These are phyloP conservation scores for Fremontodendron californicum DNA, from an alignment of 345 rosid species.

Conservation along the genomic window DNA sequence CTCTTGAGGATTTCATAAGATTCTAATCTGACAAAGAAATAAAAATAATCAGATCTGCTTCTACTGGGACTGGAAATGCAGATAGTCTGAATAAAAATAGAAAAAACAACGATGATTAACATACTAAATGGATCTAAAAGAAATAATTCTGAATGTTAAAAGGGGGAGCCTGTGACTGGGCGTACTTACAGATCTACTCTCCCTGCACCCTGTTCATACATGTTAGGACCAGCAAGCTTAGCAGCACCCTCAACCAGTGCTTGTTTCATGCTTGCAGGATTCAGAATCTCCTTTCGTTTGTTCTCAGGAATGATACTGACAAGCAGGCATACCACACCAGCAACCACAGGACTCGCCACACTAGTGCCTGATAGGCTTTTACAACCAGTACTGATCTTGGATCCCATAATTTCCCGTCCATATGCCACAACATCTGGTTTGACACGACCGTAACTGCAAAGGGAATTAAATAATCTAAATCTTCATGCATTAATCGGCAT, in stretches of 20 bases:
- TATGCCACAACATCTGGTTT: constrained; percentile 98
- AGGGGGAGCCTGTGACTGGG: background rate
- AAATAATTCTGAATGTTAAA: constrained; percentile 10
- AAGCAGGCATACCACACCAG: constrained; percentile 95
- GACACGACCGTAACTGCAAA: constrained; percentile 84
- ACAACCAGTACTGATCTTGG: constrained; percentile 96
- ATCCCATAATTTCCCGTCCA: constrained; percentile 96
- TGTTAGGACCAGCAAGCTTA: constrained; percentile 89
- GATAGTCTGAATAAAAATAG: constrained; percentile 7
- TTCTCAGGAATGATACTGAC: constrained; percentile 80
- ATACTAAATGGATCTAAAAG: background rate
- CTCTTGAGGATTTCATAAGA: constrained; percentile 88
- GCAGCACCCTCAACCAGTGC: constrained; percentile 99
- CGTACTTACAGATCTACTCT: constrained; percentile 88
- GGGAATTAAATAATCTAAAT: background rate
- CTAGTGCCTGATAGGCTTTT: constrained; percentile 98
- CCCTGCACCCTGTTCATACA: constrained; percentile 99
- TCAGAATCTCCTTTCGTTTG: constrained; percentile 59
- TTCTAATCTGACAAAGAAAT: constrained; percentile 75
- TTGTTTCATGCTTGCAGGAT: constrained; percentile 99
- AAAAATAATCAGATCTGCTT: constrained; percentile 28
- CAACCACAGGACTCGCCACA: constrained; percentile 99
- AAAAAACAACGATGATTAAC: background rate
- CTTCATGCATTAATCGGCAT: background rate
- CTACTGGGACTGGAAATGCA: background rate